phyloP scores from a whole-genome alignment of 2,329 filamentous ascomycete genomes.

The Parastagonospora avenae region DNA sequence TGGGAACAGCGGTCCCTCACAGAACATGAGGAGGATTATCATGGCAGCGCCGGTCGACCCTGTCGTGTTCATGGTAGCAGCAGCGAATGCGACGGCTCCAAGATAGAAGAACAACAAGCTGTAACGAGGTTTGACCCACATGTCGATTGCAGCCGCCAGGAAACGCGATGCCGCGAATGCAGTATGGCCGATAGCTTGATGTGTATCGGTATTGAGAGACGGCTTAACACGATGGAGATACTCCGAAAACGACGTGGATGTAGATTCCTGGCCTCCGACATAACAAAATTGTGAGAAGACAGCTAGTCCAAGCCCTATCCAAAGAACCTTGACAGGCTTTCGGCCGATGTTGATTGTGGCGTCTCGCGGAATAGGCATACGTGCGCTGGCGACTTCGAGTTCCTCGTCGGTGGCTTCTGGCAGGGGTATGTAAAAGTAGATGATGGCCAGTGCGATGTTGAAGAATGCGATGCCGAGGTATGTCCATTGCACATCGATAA shows the following conservation, averaged over 20 bases:
- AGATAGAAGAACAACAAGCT: slow-evolving; percentile 61
- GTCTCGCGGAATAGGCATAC: slow-evolving; percentile 38
- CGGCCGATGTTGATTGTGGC: slow-evolving; percentile 50
- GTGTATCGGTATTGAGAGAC: slow-evolving; percentile 45
- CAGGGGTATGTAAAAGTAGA: slow-evolving; percentile 66
- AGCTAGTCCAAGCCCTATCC: slow-evolving; percentile 61
- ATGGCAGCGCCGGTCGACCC: slow-evolving; percentile 52
- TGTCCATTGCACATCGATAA: slow-evolving; percentile 68
- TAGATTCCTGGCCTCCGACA: slow-evolving; percentile 64
- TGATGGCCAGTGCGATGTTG: slow-evolving; percentile 62
- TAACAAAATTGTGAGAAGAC: slow-evolving; percentile 64
- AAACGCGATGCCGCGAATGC: slow-evolving; percentile 65
- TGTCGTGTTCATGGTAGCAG: slow-evolving; percentile 56
- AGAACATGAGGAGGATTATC: slow-evolving; percentile 61
- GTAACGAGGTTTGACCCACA: slow-evolving; percentile 63
- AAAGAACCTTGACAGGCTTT: slow-evolving; percentile 56
- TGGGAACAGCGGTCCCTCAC: slow-evolving; percentile 65
- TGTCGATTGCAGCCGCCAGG: slow-evolving; percentile 57
- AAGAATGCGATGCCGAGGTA: slow-evolving; percentile 68
- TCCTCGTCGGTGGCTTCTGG: slow-evolving; percentile 67
- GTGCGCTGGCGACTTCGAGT: slow-evolving; percentile 60
- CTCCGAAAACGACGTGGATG: slow-evolving; percentile 54
- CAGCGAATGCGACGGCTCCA: slow-evolving; percentile 58
- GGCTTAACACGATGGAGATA: slow-evolving; percentile 52
- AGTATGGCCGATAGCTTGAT: slow-evolving; percentile 61